Evolutionary conservation across 2,329 filamentous ascomycete genomes (phyloP).

Genomic region (Lasiodiplodia gonubiensis): DNA sequence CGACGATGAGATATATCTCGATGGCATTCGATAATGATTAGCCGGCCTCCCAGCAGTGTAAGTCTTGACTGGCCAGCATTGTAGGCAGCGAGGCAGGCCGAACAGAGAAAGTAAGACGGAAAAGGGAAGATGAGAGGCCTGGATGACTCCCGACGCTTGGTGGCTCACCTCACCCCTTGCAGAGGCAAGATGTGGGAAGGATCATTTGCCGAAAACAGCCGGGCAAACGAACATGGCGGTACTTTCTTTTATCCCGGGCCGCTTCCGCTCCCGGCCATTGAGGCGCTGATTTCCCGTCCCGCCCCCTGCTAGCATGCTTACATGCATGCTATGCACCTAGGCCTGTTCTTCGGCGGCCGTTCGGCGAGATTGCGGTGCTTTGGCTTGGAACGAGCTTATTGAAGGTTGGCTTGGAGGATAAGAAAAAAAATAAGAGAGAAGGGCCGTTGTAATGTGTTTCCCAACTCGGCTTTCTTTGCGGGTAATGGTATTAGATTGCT

Average conservation of each 20-base stretch:
- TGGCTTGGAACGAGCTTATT: background rate
- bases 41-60: background rate
- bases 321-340: background rate
- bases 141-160: background rate
- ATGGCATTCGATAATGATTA: background rate
- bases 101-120: background rate
- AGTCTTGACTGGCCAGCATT: background rate
- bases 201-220: background rate
- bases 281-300: background rate
- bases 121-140: background rate
- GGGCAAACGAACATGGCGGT: background rate
- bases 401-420: background rate
- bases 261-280: slow-evolving; percentile 8
- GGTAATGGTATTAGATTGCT: background rate
- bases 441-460: background rate
- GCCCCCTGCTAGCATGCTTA: background rate
- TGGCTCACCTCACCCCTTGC: background rate
- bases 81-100: background rate
- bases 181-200: background rate
- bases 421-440: background rate
- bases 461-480: background rate
- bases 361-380: background rate
- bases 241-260: slow-evolving; percentile 5
- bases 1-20: background rate
- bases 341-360: background rate